phyloP scores from a whole-genome alignment of 2,329 filamentous ascomycete genomes.

The Fusarium tuaranense region DNA sequence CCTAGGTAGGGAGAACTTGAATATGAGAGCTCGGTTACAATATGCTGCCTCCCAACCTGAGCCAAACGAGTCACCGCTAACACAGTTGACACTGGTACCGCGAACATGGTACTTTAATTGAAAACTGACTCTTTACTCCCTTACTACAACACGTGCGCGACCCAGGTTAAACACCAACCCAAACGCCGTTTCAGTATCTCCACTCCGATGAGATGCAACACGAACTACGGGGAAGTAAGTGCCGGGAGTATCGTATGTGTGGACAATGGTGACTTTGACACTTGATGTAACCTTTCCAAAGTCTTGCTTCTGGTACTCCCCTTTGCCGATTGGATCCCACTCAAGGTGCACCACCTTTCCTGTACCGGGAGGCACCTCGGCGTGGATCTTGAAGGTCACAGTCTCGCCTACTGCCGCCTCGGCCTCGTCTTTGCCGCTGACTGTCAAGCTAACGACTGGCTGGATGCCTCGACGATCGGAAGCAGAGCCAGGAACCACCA shows the following conservation, averaged over 20 bases:
- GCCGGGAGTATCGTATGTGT: slow-evolving; percentile 13
- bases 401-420: neutral
- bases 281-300: neutral
- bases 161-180: slow-evolving; percentile 15
- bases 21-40: no score
- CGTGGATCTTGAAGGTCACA: neutral
- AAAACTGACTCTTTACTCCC: no score
- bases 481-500: slow-evolving; percentile 15
- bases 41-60: no score
- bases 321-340: slow-evolving; percentile 26
- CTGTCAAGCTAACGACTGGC: slow-evolving; percentile 5
- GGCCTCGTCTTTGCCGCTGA: neutral
- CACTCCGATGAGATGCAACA: slow-evolving; percentile 18
- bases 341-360: slow-evolving; percentile 30
- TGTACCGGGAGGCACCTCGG: neutral
- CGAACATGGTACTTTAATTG: no score
- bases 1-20: no score
- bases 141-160: slow-evolving; percentile 4
- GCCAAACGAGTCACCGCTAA: no score
- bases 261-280: neutral
- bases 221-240: slow-evolving; percentile 14
- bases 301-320: slow-evolving; percentile 11
- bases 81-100: no score
- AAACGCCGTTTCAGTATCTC: neutral
- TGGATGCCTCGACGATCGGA: slow-evolving; percentile 33